Evolutionary conservation across 108 stramenopile genomes (phyloP).

Genomic region (Skeletonema costatum): DNA sequence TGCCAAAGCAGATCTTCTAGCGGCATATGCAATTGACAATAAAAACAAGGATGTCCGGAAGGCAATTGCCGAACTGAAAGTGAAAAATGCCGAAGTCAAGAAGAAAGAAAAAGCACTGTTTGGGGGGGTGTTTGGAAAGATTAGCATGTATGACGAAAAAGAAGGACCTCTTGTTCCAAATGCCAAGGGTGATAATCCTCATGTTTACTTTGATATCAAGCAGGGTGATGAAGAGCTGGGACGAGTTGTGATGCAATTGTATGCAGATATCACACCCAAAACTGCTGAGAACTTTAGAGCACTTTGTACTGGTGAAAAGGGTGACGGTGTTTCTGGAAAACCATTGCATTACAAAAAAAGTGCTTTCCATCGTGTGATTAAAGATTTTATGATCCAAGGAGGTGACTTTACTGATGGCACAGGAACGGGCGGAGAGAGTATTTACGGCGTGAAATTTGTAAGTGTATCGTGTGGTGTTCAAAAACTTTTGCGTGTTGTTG

Average conservation of each 20-base stretch:
- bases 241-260: slow-evolving; percentile 87
- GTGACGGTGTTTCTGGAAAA: slow-evolving; percentile 66
- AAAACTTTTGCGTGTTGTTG: not conserved
- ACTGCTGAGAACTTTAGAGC: slow-evolving; percentile 97
- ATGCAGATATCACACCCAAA: slow-evolving; percentile 91
- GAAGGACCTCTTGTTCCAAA: slow-evolving; percentile 73
- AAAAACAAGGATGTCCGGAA: slow-evolving; percentile 92
- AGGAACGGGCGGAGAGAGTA: slow-evolving; percentile 88
- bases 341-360: slow-evolving; percentile 92
- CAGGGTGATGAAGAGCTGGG: slow-evolving; percentile 87
- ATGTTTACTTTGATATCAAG: slow-evolving; percentile 92
- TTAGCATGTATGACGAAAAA: slow-evolving; percentile 93
- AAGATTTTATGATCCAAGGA: slow-evolving; percentile 92
- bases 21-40: slow-evolving; percentile 84
- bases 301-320: slow-evolving; percentile 96
- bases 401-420: slow-evolving; percentile 98
- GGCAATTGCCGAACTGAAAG: slow-evolving; percentile 81
- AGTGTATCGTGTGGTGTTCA: not conserved
- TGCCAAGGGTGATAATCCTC: slow-evolving; percentile 84
- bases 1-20: slow-evolving; percentile 92
- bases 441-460: slow-evolving; percentile 91
- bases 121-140: slow-evolving; percentile 91
- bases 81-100: slow-evolving; percentile 62
- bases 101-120: slow-evolving; percentile 90
- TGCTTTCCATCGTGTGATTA: slow-evolving; percentile 94